These are phyloP conservation scores for Beauveria scarabaeidicola DNA, from an alignment of 2,329 filamentous ascomycete genomes.

Conservation along the genomic window DNA sequence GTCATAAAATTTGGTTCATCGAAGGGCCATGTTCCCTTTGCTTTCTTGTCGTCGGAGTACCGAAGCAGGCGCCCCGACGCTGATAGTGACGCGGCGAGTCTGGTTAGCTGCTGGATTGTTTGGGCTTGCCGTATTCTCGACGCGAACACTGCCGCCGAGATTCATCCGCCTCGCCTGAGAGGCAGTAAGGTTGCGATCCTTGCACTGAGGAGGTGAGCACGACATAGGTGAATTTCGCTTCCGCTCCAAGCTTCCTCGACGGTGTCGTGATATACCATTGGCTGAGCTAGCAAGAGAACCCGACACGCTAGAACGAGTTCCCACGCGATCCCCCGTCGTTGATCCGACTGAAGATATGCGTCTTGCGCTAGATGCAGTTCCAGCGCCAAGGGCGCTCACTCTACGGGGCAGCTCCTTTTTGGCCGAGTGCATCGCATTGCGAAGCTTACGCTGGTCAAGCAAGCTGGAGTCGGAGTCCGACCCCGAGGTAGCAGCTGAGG, in stretches of 20 bases:
- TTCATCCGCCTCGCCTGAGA: constrained; percentile 52
- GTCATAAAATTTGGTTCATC: constrained; percentile 18
- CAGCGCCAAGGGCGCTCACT: constrained; percentile 29
- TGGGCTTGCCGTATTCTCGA: constrained; percentile 21
- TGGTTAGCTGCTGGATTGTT: constrained; percentile 17
- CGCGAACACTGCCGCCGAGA: constrained; percentile 34
- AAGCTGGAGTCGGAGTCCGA: constrained; percentile 41
- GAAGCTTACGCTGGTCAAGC: constrained; percentile 46
- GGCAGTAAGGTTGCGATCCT: constrained; percentile 37
- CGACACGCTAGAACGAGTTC: constrained; percentile 29
- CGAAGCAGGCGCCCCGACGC: constrained; percentile 20
- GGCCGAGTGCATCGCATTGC: constrained; percentile 44
- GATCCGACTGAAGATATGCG: constrained; percentile 39
- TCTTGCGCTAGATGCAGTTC: constrained; percentile 28
- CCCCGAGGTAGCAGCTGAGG: constrained; percentile 27
- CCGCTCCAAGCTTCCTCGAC: constrained; percentile 42
- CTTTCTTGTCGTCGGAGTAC: constrained; percentile 24
- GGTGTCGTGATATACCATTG: constrained; percentile 48
- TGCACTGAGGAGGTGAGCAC: constrained; percentile 39
- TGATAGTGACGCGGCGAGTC: constrained; percentile 30
- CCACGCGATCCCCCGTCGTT: constrained; percentile 18
- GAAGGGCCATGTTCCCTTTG: constrained; percentile 20
- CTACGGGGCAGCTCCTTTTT: constrained; percentile 39
- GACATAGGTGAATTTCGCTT: constrained; percentile 44
- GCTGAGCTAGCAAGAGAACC: constrained; percentile 38